Evolutionary conservation across 768 basidiomycete species (phyloP).

Genomic region (Tylopilus intermedius): DNA sequence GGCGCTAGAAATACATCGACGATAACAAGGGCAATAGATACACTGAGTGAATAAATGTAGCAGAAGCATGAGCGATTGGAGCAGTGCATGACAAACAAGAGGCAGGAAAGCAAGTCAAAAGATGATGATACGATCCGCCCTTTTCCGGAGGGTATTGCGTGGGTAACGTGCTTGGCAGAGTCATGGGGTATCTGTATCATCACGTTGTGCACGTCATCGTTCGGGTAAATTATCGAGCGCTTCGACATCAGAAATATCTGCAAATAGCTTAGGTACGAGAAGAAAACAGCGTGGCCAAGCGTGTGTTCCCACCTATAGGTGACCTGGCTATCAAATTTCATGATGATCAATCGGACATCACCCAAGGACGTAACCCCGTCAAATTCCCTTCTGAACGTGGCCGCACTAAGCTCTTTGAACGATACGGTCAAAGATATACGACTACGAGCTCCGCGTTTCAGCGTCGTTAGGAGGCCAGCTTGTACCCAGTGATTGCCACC

Average conservation of each 20-base stretch:
- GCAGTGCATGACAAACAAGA: slow-evolving; percentile 5
- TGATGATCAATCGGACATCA: slow-evolving; percentile 8
- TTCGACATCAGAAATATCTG: slow-evolving; percentile 29
- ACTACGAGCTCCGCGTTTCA: slow-evolving; percentile 14
- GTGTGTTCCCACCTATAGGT: slow-evolving; percentile 26
- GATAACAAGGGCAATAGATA: slow-evolving; percentile 21
- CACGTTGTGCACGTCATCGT: slow-evolving; percentile 15
- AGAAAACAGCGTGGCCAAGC: not conserved
- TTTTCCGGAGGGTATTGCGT: not conserved
- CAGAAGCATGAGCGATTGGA: slow-evolving; percentile 4
- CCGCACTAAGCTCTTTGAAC: slow-evolving; percentile 25
- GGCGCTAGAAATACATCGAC: slow-evolving; percentile 20
- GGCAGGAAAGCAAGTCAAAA: not conserved
- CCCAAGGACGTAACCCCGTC: slow-evolving; percentile 23
- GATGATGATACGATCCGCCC: not conserved
- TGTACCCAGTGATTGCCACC: slow-evolving; percentile 25
- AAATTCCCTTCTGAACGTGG: slow-evolving; percentile 28
- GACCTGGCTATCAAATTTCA: slow-evolving; percentile 20
- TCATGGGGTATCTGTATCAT: slow-evolving; percentile 2
- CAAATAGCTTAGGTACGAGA: slow-evolving; percentile 2
- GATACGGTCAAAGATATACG: slow-evolving; percentile 26
- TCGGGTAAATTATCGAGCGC: slow-evolving; percentile 16
- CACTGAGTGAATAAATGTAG: slow-evolving; percentile 5
- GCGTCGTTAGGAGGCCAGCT: slow-evolving; percentile 15
- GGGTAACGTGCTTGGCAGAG: not conserved